These are phyloP conservation scores for Hyphopichia fennica DNA, from an alignment of 1,139 yeast genomes.

Conservation along the genomic window DNA sequence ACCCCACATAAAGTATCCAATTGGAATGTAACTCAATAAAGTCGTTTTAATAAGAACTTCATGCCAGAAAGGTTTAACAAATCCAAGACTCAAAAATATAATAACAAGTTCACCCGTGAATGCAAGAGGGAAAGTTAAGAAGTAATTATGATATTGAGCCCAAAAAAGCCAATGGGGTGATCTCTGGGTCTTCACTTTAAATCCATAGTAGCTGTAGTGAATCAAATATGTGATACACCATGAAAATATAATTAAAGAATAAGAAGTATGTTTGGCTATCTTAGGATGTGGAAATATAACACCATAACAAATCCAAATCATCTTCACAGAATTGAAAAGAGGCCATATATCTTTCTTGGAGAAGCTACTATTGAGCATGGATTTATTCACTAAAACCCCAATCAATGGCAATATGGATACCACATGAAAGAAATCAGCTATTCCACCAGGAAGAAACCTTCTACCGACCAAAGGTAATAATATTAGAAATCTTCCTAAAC, in stretches of 20 bases:
- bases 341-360: slow-evolving; percentile 24
- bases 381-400: slow-evolving; percentile 23
- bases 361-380: slow-evolving; percentile 12
- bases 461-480: slow-evolving; percentile 63
- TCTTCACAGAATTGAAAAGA: slow-evolving; percentile 28
- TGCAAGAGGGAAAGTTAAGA: slow-evolving; percentile 46
- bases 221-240: slow-evolving; percentile 46
- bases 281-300: slow-evolving; percentile 50
- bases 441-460: slow-evolving; percentile 65
- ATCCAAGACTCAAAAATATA: slow-evolving; percentile 49
- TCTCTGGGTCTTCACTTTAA: slow-evolving; percentile 40
- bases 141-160: slow-evolving; percentile 41
- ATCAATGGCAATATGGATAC: slow-evolving; percentile 37
- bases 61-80: slow-evolving; percentile 33
- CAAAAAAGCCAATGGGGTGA: slow-evolving; percentile 35
- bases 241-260: slow-evolving; percentile 46
- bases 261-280: slow-evolving; percentile 48
- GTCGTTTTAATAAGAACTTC: slow-evolving; percentile 27
- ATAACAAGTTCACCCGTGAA: slow-evolving; percentile 53
- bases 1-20: slow-evolving; percentile 37
- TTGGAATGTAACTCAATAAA: slow-evolving; percentile 36
- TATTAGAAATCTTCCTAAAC: slow-evolving; percentile 50
- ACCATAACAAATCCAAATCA: slow-evolving; percentile 46
- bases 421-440: slow-evolving; percentile 62
- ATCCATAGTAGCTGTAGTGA: slow-evolving; percentile 48